Evolutionary conservation across 1,139 yeast genomes (phyloP).

Genomic region (Lodderomyces jiufengensis): DNA sequence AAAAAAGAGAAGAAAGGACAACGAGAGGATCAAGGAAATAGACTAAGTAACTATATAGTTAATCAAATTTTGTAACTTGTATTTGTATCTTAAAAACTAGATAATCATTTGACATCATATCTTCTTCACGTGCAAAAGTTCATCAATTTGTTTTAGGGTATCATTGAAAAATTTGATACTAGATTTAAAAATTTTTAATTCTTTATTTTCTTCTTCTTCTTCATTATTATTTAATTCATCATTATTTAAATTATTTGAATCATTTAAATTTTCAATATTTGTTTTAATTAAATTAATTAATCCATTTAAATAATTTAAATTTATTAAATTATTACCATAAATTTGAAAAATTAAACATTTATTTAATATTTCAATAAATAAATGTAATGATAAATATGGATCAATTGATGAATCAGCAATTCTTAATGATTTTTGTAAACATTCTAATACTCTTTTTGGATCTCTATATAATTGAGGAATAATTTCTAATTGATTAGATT

Average conservation of each 20-base stretch:
- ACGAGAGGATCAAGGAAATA: too few species aligned
- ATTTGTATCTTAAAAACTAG: too few species aligned
- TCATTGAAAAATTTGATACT: constrained; percentile 51
- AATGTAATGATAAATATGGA: constrained; percentile 67
- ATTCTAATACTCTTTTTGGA: constrained; percentile 45
- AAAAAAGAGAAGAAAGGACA: too few species aligned
- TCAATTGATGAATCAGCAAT: constrained; percentile 95
- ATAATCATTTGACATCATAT: too few species aligned
- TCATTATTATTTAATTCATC: constrained; percentile 17
- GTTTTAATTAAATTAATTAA: constrained; percentile 79
- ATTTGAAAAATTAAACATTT: constrained; percentile 81
- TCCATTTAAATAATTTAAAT: constrained; percentile 76
- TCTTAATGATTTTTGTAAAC: constrained; percentile 64
- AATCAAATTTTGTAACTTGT: too few species aligned
- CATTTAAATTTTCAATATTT: constrained; percentile 57
- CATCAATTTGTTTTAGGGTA: constrained; percentile 58
- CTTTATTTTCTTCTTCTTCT: constrained; percentile 24
- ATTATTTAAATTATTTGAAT: constrained; percentile 12
- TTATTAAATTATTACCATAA: constrained; percentile 73
- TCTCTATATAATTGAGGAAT: constrained; percentile 25
- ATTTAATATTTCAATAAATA: constrained; percentile 86
- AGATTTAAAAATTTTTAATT: constrained; percentile 30
- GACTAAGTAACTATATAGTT: too few species aligned
- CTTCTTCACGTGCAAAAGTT: too few species aligned
- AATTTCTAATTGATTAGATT: constrained; percentile 11